A percentile compares a stretch with the other conserved stretches of the same genome.
Evolutionary conservation across 2,329 filamentous ascomycete species (phyloP).

Genomic region (Ceratocystis lukuohia): DNA sequence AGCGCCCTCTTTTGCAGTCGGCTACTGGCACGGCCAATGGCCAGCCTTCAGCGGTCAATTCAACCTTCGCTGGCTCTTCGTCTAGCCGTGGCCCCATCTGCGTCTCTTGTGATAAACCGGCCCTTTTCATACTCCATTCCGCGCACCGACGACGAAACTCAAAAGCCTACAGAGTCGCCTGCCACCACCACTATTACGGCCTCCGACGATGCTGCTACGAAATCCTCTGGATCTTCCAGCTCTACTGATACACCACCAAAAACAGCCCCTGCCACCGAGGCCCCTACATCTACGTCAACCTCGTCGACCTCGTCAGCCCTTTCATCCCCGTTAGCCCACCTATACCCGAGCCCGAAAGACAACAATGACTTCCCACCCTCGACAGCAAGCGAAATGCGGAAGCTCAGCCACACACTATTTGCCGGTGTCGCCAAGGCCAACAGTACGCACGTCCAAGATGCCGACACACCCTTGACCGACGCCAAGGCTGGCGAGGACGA

Average conservation of each 20-base stretch:
- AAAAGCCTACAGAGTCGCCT: neutral
- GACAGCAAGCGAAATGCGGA: neutral
- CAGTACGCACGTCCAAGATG: neutral
- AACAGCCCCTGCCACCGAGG: neutral
- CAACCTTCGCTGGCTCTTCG: conserved; percentile 1
- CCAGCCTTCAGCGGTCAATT: conserved; percentile 7
- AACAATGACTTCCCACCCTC: neutral
- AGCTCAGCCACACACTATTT: conserved; percentile 12
- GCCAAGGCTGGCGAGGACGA: conserved; percentile 22
- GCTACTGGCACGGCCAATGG: conserved; percentile 14
- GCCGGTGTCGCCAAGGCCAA: neutral
- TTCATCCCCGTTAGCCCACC: conserved; percentile 12
- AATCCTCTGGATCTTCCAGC: neutral
- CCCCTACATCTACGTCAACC: conserved; percentile 4
- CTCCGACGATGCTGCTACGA: neutral
- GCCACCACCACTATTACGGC: neutral
- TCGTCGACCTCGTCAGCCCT: conserved; percentile 3
- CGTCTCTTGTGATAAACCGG: conserved; percentile 17
- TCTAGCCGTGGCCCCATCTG: conserved; percentile 2
- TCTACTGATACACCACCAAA: neutral
- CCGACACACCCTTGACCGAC: conserved; percentile 15
- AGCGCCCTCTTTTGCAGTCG: conserved; percentile 17
- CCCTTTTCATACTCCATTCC: conserved; percentile 21
- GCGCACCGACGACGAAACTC: conserved; percentile 17
- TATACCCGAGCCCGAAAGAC: neutral